Evolutionary conservation across 768 basidiomycete genomes (phyloP), one percentile per base, ranked within the genome.

Genomic region (Sporobolomyces phaffii): DNA sequence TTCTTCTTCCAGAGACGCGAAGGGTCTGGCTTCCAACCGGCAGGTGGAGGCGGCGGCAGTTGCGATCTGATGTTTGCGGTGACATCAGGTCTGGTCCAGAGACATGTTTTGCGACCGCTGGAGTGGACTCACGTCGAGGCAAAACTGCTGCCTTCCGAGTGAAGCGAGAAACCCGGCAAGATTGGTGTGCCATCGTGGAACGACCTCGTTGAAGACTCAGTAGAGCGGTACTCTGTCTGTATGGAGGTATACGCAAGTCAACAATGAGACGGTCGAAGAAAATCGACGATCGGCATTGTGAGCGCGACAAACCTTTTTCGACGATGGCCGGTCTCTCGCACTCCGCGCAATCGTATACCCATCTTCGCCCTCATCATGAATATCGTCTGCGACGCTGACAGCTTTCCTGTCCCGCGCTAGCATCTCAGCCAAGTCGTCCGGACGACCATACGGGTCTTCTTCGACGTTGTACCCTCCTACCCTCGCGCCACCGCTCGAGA

Each of bases 1-100:
- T 77, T 70, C 72, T 78, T 57, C 52, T 78, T 80, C 86, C 91
- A 94, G 3, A 96, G 82, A n/a, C 83, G 80, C 29, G 80, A 81
- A 2, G 93, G 96, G 73, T 93, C 81, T 0, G 96, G 88, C 71
- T 80, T 84, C 94, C 94, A 98, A 20, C 84, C 87, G 66, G 82
- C 75, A 4, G 93, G 92, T 49, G 94, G 79, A 18, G 89, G 86
- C 2, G 91, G 89, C 38, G 91, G 77, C 8, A 69, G 61, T 9
- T 47, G 60, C 5, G 67, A 68, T 3, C 65, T 72, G 38, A 53
- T 20, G n/a, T n/a, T 20, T 17, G 17, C 41, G n/a, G 11, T 33
- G n/a, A n/a, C n/a, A n/a, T n/a, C n/a, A n/a, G n/a, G n/a, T n/a
- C n/a, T n/a, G n/a, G n/a, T n/a, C n/a, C n/a, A n/a, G n/a, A n/a